phyloP scores from a whole-genome alignment of 2,329 filamentous ascomycete species.

The Juglanconis oblonga region DNA sequence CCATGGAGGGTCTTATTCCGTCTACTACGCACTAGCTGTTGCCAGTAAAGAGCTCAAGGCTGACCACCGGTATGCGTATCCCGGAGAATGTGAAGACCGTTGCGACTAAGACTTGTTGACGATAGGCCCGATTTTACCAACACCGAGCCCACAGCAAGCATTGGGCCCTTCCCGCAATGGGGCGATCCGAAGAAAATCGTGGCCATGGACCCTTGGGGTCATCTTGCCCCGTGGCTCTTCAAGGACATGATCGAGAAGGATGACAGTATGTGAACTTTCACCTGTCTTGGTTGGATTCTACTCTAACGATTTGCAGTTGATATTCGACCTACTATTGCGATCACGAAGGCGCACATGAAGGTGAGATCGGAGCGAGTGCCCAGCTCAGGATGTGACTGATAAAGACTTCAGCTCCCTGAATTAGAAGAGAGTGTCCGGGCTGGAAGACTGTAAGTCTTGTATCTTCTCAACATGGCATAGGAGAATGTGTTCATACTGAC shows the following conservation, averaged over 20 bases:
- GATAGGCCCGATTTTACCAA: conserved; percentile 59
- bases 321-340: conserved; percentile 84
- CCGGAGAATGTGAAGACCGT: neutral
- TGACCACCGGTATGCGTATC: conserved; percentile 64
- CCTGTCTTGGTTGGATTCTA: neutral
- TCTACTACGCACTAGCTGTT: conserved; percentile 91
- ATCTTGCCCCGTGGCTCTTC: conserved; percentile 80
- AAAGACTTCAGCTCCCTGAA: conserved; percentile 65
- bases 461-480: neutral
- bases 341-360: conserved; percentile 93
- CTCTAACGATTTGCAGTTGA: conserved; percentile 53
- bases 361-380: conserved; percentile 25
- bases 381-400: neutral
- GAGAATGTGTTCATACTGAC: conserved; percentile 9
- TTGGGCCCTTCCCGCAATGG: conserved; percentile 90
- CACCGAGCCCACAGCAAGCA: conserved; percentile 85
- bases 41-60: conserved; percentile 84
- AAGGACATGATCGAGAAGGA: conserved; percentile 75
- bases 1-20: conserved; percentile 84
- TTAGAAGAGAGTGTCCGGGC: conserved; percentile 81
- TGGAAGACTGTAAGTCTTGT: conserved; percentile 62
- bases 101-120: neutral
- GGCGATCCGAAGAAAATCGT: conserved; percentile 90
- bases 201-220: conserved; percentile 93
- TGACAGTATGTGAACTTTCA: conserved; percentile 45